Conservation (phyloP, 768 basidiomycete species). For the Kwoniella newhampshirensis region DNA sequence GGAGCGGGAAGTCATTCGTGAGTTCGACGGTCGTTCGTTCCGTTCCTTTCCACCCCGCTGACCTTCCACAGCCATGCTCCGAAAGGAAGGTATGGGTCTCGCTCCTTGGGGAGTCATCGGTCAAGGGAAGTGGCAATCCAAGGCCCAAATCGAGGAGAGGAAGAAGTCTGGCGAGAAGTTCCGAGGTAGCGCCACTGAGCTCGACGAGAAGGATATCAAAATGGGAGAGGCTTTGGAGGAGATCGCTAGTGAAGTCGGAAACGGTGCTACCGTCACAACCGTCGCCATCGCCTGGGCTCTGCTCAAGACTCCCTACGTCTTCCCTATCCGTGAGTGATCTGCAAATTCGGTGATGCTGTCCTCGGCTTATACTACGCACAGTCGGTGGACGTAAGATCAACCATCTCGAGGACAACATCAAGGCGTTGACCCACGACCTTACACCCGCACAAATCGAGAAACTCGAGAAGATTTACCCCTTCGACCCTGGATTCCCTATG, state of each 20-base stretch:
- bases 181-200: constrained; percentile 24
- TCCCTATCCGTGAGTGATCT: constrained; percentile 22
- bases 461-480: constrained; percentile 18
- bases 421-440: constrained; percentile 10
- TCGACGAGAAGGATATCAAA: constrained; percentile 23
- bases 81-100: constrained; percentile 52
- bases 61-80: constrained; percentile 20
- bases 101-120: constrained; percentile 56
- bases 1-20: constrained; percentile 60
- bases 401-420: constrained; percentile 22
- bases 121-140: constrained; percentile 54
- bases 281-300: constrained; percentile 22
- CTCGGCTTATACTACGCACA: neutral
- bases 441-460: constrained; percentile 9
- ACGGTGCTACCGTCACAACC: constrained; percentile 2
- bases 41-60: neutral
- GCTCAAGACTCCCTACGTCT: constrained; percentile 23
- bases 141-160: constrained; percentile 53
- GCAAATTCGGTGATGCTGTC: neutral
- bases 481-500: constrained; percentile 20
- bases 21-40: too few species aligned
- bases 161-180: constrained; percentile 26
- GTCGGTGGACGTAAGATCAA: constrained; percentile 18
- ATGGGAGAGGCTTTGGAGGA: constrained; percentile 27
- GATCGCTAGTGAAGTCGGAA: constrained; percentile 35